These are phyloP conservation scores for Dittrichia graveolens DNA, from an alignment of 129 eudicot species.

Conservation along the genomic window DNA sequence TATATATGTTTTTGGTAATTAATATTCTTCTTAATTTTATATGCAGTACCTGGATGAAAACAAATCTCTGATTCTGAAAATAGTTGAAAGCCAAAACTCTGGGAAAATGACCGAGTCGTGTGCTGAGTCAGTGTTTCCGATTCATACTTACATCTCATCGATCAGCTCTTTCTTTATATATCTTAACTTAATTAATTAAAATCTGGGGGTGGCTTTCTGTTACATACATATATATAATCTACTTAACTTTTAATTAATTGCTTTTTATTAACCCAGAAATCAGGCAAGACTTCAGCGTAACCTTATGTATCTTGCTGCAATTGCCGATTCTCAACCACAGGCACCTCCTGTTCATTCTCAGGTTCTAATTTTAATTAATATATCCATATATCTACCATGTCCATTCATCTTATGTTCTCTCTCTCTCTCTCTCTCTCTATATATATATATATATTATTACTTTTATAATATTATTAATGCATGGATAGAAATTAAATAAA, in stretches of 20 bases:
- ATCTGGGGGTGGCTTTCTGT: neutral
- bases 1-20: neutral
- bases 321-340: slow-evolving; percentile 96
- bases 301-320: slow-evolving; percentile 98
- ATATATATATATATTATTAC: too few species aligned
- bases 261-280: slow-evolving; percentile 51
- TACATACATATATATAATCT: neutral
- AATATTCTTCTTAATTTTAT: neutral
- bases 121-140: slow-evolving; percentile 65
- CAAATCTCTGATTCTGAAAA: slow-evolving; percentile 82
- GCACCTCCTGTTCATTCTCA: slow-evolving; percentile 86
- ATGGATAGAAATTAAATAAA: too few species aligned
- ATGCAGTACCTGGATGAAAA: slow-evolving; percentile 86
- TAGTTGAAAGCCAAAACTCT: slow-evolving; percentile 76
- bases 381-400: neutral
- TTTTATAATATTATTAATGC: too few species aligned
- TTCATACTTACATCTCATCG: too few species aligned
- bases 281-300: slow-evolving; percentile 91
- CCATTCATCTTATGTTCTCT: neutral
- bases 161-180: neutral
- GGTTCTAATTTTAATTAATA: slow-evolving; percentile 36
- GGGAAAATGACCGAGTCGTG: slow-evolving; percentile 80
- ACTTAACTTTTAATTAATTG: neutral
- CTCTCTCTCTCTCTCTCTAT: too few species aligned
- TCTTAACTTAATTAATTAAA: neutral